These are phyloP conservation scores for Davidsoniella virescens DNA, from an alignment of 2,329 filamentous ascomycete genomes.

Conservation along the genomic window DNA sequence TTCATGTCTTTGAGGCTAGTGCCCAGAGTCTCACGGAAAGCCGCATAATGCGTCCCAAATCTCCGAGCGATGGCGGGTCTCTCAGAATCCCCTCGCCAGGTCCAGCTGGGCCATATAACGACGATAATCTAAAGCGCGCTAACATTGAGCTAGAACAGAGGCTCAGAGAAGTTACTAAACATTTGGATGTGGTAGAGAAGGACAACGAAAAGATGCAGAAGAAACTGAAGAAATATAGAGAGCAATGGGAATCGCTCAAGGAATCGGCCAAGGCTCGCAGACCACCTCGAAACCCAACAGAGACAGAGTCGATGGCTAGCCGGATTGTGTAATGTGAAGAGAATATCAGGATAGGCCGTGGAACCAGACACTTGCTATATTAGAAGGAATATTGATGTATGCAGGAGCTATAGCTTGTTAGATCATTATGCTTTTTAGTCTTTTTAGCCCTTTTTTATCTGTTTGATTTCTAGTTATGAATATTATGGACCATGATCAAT, in stretches of 20 bases:
- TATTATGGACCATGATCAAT: not conserved
- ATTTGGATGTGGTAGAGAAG: conserved; percentile 50
- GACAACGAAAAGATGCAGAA: conserved; percentile 39
- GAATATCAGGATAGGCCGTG: too few species aligned
- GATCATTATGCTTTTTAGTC: not conserved
- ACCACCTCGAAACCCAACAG: conserved; percentile 3
- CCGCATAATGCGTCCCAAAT: conserved; percentile 43
- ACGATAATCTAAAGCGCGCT: conserved; percentile 28
- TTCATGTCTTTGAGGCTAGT: conserved; percentile 88
- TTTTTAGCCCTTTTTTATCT: too few species aligned
- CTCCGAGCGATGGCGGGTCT: conserved; percentile 22
- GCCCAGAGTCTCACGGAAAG: conserved; percentile 84
- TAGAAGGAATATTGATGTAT: not conserved
- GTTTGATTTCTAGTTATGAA: not conserved
- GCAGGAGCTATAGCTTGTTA: not conserved
- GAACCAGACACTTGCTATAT: too few species aligned
- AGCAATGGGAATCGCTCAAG: conserved; percentile 45
- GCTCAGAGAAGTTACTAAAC: conserved; percentile 37
- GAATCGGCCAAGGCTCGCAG: conserved; percentile 42
- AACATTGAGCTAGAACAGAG: conserved; percentile 54
- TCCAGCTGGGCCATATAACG: conserved; percentile 13
- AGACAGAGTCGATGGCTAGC: conserved; percentile 7
- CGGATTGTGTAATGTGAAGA: conserved; percentile 12
- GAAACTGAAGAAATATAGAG: conserved; percentile 40
- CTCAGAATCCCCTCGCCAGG: conserved; percentile 12